Evolutionary conservation across 2,329 filamentous ascomycete genomes (phyloP), one percentile per base, ranked within the genome.

Genomic region (Claviceps capensis): DNA sequence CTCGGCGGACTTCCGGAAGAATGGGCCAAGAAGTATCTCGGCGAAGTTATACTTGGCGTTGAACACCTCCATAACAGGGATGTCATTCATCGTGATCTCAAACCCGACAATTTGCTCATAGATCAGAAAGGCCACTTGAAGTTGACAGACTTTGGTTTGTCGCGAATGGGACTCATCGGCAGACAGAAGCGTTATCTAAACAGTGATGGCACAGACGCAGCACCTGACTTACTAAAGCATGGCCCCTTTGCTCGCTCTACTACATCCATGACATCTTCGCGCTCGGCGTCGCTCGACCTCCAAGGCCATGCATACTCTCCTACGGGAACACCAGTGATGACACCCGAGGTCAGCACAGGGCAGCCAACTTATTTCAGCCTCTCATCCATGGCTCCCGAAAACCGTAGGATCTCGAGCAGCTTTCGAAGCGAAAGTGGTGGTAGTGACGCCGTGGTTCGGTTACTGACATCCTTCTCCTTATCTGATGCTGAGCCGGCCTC

Each of bases 21-120:
- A 59, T 98, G 94, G 94, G 89, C 88, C 3, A 94, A 94, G 72
- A 97, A 95, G 65, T 98, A 98, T 64, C 77, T 97, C 41, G 93
- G 88, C 3, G 93, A 98, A 69, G 91, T 98, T 45, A 84, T 98
- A 49, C 76, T 97, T n/a, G 93, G 94, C 17, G 88, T 98, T 40
- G 89, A 98, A 65, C 90, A 98, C 72, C 75, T 98, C 47, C 93
- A 98, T 69, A 88, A 84, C 63, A 82, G 91, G 54, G 88, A 91
- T 54, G 96, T 98, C 64, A 91, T 98, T 45, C 94, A 98, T 69
- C 86, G 93, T 61, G 93, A 98, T 63, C 70, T 98, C 55, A 98
- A 98, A 68, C 93, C 93, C 1, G 93, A 98, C 65, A 98, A 98
- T 63, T 77, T 98, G 36, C 77, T 98, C 50, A 98, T 98, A 60